Percentiles rank a stretch among this genome's conserved stretches.
Conservation (phyloP, 306 rosid species). For the Sicyos baderoa region DNA sequence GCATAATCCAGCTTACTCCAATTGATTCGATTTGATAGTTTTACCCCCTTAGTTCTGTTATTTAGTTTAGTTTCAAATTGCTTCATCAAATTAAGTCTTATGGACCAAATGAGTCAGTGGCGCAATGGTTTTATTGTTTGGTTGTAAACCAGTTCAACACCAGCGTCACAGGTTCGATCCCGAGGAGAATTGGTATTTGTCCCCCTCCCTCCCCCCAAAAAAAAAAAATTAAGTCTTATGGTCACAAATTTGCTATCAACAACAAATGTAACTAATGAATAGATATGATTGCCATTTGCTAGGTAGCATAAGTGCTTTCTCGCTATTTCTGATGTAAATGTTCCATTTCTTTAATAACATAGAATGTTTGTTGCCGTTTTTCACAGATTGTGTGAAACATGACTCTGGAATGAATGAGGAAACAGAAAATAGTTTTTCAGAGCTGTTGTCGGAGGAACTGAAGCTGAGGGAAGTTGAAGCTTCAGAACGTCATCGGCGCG, state of each 20-base stretch:
- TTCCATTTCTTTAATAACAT: neutral
- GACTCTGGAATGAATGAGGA: constrained; percentile 76
- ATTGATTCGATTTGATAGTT: neutral
- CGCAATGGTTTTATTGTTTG: no score
- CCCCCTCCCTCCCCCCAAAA: no score
- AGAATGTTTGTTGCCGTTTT: neutral
- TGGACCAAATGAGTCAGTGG: no score
- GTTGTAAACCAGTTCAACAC: no score
- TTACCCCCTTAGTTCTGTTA: neutral
- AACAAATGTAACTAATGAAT: neutral
- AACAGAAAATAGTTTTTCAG: constrained; percentile 75
- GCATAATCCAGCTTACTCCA: neutral
- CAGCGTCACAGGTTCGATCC: no score
- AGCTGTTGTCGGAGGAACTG: constrained; percentile 75
- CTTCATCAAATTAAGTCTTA: neutral
- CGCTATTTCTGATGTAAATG: neutral
- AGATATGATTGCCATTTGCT: neutral
- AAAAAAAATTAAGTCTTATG: no score
- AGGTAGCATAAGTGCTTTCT: neutral
- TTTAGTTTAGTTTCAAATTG: neutral
- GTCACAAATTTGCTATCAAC: neutral
- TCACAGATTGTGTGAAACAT: constrained; percentile 81
- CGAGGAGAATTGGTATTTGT: no score
- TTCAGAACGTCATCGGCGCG: constrained; percentile 50
- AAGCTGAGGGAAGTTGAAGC: constrained; percentile 71